A percentile compares a stretch with the other conserved stretches of the same genome.
phyloP scores from a whole-genome alignment of 768 basidiomycete genomes.

The Leccinum ochraceum region DNA sequence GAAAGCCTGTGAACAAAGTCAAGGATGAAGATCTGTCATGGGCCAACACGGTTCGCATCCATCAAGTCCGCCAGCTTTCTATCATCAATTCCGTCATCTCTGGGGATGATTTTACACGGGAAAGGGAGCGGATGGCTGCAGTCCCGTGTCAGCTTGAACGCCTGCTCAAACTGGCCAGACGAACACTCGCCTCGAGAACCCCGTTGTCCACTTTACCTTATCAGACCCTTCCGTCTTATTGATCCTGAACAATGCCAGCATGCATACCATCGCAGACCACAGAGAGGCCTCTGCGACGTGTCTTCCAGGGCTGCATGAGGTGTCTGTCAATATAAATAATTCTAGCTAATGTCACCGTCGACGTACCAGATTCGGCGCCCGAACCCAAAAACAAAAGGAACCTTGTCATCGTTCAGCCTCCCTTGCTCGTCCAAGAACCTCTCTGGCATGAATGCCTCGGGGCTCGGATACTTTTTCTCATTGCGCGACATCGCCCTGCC shows the following conservation, averaged over 20 bases:
- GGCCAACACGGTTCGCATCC: neutral
- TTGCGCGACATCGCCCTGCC: neutral
- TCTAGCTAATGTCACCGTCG: neutral
- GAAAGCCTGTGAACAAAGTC: too few species aligned
- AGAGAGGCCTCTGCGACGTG: slow-evolving; percentile 23
- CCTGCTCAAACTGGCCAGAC: neutral
- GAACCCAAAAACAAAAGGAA: slow-evolving; percentile 13
- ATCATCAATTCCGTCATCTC: neutral
- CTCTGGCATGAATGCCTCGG: neutral
- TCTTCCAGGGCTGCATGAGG: slow-evolving; percentile 17
- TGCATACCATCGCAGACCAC: slow-evolving; percentile 24
- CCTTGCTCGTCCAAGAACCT: neutral
- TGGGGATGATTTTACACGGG: neutral
- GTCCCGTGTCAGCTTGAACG: neutral
- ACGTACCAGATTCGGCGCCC: slow-evolving; percentile 24
- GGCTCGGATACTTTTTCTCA: neutral
- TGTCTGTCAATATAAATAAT: neutral
- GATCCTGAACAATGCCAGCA: slow-evolving; percentile 20
- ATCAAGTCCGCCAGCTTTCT: neutral
- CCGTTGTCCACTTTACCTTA: slow-evolving; percentile 21
- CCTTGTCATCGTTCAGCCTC: neutral
- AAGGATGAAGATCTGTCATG: neutral
- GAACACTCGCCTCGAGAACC: slow-evolving; percentile 12
- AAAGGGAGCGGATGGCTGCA: slow-evolving; percentile 16
- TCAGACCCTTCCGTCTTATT: slow-evolving; percentile 17